Evolutionary conservation across 1,139 yeast genomes (phyloP).

Genomic region (Pneumocystis murina): DNA sequence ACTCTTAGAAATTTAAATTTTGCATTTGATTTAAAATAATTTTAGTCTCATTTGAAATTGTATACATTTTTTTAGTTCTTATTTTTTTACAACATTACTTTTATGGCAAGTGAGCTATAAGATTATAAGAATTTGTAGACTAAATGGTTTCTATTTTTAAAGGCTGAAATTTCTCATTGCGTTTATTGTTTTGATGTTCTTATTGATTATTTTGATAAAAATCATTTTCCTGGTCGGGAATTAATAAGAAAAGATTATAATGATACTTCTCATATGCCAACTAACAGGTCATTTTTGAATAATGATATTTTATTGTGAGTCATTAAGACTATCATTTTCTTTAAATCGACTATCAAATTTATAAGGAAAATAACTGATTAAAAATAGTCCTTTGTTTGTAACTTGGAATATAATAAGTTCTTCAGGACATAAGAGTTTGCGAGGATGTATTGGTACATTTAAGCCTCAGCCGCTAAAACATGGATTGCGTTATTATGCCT

Average conservation of each 20-base stretch:
- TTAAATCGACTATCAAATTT: background rate
- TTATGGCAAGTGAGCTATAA: background rate
- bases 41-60: background rate
- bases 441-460: conserved; percentile 95
- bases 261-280: background rate
- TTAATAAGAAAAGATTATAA: background rate
- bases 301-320: background rate
- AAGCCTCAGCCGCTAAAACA: conserved; percentile 31
- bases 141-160: background rate
- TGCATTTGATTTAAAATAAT: no score
- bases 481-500: conserved; percentile 51
- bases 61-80: background rate
- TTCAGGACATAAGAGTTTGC: conserved; percentile 28
- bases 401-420: background rate
- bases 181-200: background rate
- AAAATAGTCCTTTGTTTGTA: background rate
- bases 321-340: background rate
- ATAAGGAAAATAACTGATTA: background rate
- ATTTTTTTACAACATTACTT: background rate
- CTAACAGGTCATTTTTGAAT: background rate
- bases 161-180: background rate
- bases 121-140: background rate
- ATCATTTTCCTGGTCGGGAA: background rate
- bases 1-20: background rate
- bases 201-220: background rate